Evolutionary conservation across 495 filamentous ascomycete species (phyloP).

Genomic region (Apodospora peruviana): DNA sequence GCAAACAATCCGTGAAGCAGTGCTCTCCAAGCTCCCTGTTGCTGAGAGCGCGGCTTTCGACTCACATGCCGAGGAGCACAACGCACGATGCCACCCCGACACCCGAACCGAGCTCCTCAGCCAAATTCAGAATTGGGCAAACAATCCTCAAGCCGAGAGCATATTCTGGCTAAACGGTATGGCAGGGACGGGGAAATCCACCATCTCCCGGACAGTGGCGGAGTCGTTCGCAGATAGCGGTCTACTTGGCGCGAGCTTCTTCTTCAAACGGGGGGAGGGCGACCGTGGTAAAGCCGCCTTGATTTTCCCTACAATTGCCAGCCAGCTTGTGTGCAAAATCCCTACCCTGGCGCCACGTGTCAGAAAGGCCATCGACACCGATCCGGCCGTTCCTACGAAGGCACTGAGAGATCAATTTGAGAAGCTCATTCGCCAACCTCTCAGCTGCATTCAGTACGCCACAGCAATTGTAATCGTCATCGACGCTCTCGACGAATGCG

Average conservation of each 20-base stretch:
- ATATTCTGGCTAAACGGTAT: conserved; percentile 30
- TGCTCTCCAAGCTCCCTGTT: conserved; percentile 10
- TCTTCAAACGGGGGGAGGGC: conserved; percentile 46
- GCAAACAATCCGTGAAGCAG: too few relatives aligned
- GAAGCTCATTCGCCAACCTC: conserved; percentile 34
- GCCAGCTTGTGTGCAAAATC: conserved; percentile 29
- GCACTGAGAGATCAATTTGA: conserved; percentile 42
- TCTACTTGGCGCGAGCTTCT: conserved; percentile 38
- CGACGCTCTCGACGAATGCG: conserved; percentile 52
- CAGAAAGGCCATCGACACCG: conserved; percentile 28
- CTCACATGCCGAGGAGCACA: conserved; percentile 21
- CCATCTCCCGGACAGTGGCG: conserved; percentile 38
- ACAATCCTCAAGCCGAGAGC: background rate
- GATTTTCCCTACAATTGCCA: conserved; percentile 41
- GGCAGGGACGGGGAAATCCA: conserved; percentile 44
- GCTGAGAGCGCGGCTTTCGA: conserved; percentile 19
- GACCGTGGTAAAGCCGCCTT: conserved; percentile 34
- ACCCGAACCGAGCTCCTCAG: conserved; percentile 22
- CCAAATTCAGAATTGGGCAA: conserved; percentile 11
- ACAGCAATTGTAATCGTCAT: conserved; percentile 30
- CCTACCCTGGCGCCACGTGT: conserved; percentile 23
- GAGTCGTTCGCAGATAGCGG: conserved; percentile 7
- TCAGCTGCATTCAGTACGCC: background rate
- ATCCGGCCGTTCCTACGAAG: conserved; percentile 32
- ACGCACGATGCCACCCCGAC: conserved; percentile 15